Base-by-base conservation (phyloP, 495 filamentous ascomycete genomes). In the Aspergillus taichungensis region DNA sequence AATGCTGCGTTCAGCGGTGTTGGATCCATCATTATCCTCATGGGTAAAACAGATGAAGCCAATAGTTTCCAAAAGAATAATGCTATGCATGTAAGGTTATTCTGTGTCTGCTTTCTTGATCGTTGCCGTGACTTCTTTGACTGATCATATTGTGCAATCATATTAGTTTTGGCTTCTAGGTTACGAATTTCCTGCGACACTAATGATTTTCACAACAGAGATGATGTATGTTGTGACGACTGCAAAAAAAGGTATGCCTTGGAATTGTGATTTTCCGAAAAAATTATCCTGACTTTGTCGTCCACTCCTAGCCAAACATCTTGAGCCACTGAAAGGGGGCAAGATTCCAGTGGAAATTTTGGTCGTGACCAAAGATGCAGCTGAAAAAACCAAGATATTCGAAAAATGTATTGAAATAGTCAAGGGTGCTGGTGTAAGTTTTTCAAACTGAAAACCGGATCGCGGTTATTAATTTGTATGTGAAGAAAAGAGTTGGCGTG, bases 181-280 rank as follows among this genome's bases (percentile, higher is more conserved):
- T 51, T 99, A 97, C 73, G 92, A 99, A 60, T 99, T 99, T 56
- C 92, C 92, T 35, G 88, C 92, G 10, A 97, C 92, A 0, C 74
- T 97, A 34, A 84, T 99, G 65, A 74, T 99, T 36, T 76, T 97
- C 54, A 96, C 94, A 8, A 77, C 80, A 40, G 94, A 97, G 43
- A 75, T 78, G 42, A 69, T 97, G 50, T 91, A 88, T 62, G 80
- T 96, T 40, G 82, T 97, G 43, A 97, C 94, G 2, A 97, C 92
- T 8, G 82, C 87, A 13, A 99, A 99, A 69, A 99, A 99, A 80
- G 89, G 90, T 92, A 59, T 47, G 18, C 18, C 18, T 4, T 2
- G 4, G 18, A 24, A 62, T 37, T 12, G 18, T 38, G 5, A 34
- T 47, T 40, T 9, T 30, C 27, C 5, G 12, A 9, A 13, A 1